A percentile compares a stretch with the other conserved stretches of the same genome.
Conservation (phyloP, 2,329 filamentous ascomycete species). For the Penicillium sp. region DNA sequence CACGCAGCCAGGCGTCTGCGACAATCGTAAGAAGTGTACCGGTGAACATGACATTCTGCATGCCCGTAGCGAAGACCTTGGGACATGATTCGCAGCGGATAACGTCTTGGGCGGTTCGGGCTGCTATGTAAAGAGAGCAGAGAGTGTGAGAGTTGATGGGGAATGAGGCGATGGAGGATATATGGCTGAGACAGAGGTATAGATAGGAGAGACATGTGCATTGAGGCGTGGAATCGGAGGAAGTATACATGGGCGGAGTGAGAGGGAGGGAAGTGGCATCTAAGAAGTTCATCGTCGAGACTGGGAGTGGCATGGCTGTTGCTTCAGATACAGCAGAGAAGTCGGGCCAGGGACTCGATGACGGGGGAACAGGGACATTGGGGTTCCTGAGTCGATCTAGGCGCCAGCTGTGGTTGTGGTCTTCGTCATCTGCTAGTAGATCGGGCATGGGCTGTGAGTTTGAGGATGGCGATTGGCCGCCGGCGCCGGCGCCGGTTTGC, state of each 20-base stretch:
- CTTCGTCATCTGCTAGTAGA: slow-evolving; percentile 27
- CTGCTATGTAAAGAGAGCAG: slow-evolving; percentile 48
- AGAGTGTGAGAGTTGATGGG: slow-evolving; percentile 49
- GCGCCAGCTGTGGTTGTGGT: slow-evolving; percentile 31
- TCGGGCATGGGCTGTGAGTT: slow-evolving; percentile 21
- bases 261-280: slow-evolving; percentile 25
- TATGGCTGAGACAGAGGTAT: slow-evolving; percentile 49
- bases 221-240: slow-evolving; percentile 26
- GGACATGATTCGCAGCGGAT: slow-evolving; percentile 50
- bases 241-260: slow-evolving; percentile 25
- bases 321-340: slow-evolving; percentile 43
- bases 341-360: slow-evolving; percentile 45
- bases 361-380: slow-evolving; percentile 31
- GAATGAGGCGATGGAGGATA: slow-evolving; percentile 47
- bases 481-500: slow-evolving; percentile 5
- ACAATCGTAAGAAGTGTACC: slow-evolving; percentile 50
- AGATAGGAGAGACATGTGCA: slow-evolving; percentile 48
- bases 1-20: slow-evolving; percentile 49
- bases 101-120: slow-evolving; percentile 46
- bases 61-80: slow-evolving; percentile 43
- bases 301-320: slow-evolving; percentile 31
- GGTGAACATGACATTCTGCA: slow-evolving; percentile 54
- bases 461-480: slow-evolving; percentile 8
- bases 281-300: slow-evolving; percentile 25
- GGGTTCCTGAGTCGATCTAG: slow-evolving; percentile 26